A percentile compares a stretch with the other conserved stretches of the same genome.
These are phyloP conservation scores for Alternaria sp. DNA, from an alignment of 2,329 filamentous ascomycete genomes.

Conservation along the genomic window DNA sequence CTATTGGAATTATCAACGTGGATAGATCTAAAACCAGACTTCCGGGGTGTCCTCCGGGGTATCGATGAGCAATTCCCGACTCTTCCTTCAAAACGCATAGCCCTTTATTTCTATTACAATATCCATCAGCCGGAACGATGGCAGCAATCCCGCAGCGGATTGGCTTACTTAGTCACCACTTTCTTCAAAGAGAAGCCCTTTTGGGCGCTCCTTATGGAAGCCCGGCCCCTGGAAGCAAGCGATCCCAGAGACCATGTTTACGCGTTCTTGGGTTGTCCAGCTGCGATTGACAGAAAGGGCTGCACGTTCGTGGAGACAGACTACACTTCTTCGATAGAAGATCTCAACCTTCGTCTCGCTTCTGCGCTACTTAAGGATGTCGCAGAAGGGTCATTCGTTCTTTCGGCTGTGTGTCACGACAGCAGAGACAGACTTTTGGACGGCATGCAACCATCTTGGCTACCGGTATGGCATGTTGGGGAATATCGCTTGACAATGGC, in stretches of 20 bases:
- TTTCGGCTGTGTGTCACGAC: neutral
- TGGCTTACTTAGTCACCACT: neutral
- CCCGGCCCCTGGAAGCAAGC: rapidly evolving
- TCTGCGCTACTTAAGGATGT: rapidly evolving
- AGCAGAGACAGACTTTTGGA: rapidly evolving
- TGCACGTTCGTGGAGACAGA: neutral
- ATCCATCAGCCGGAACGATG: rapidly evolving
- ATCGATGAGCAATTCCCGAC: too few relatives aligned
- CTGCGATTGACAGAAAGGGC: neutral
- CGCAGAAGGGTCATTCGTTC: rapidly evolving
- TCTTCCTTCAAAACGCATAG: too few relatives aligned
- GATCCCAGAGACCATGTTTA: neutral
- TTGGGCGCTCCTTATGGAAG: too few relatives aligned
- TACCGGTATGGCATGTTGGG: neutral
- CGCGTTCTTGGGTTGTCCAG: neutral
- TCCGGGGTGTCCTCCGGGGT: too few relatives aligned
- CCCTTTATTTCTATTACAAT: neutral
- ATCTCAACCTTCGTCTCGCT: neutral
- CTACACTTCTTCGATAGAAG: neutral
- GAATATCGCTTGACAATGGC: rapidly evolving
- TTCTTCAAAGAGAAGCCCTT: too few relatives aligned
- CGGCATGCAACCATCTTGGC: neutral
- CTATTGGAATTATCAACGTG: too few relatives aligned
- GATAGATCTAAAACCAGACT: too few relatives aligned
- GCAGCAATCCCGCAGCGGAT: neutral